These are phyloP conservation scores for Rickenella mellea DNA, from an alignment of 768 basidiomycete species.

Conservation along the genomic window DNA sequence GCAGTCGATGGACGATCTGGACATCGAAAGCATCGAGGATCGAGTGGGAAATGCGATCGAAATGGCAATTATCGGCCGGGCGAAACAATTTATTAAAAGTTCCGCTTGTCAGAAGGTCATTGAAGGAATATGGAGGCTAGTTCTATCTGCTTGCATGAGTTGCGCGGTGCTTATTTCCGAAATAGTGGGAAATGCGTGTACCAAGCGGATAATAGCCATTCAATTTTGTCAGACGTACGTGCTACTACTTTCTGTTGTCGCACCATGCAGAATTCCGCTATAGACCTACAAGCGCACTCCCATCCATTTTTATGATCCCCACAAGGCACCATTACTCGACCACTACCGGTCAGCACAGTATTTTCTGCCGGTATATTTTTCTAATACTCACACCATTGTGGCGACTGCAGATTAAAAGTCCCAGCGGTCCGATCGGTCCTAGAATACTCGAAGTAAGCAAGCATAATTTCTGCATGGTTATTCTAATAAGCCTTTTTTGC, in stretches of 20 bases:
- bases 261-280: neutral
- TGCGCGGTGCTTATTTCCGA: conserved; percentile 4
- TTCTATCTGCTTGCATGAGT: conserved; percentile 5
- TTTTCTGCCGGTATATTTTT: neutral
- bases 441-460: conserved; percentile 72
- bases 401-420: conserved; percentile 83
- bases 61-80: conserved; percentile 79
- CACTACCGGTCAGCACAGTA: conserved; percentile 68
- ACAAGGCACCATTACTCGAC: conserved; percentile 87
- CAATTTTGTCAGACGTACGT: conserved; percentile 81
- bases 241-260: neutral
- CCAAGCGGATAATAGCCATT: conserved; percentile 77
- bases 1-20: conserved; percentile 52
- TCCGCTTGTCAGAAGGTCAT: conserved; percentile 88
- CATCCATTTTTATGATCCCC: conserved; percentile 89
- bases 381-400: conserved; percentile 6
- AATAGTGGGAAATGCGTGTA: conserved; percentile 86
- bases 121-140: conserved; percentile 69
- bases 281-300: conserved; percentile 92
- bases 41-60: conserved; percentile 89
- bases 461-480: neutral
- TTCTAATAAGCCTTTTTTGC: neutral
- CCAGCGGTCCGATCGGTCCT: conserved; percentile 85
- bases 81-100: conserved; percentile 84
- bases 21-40: conserved; percentile 60